Evolutionary conservation across 2,329 filamentous ascomycete genomes (phyloP).

Genomic region (Aureobasidium sp.): DNA sequence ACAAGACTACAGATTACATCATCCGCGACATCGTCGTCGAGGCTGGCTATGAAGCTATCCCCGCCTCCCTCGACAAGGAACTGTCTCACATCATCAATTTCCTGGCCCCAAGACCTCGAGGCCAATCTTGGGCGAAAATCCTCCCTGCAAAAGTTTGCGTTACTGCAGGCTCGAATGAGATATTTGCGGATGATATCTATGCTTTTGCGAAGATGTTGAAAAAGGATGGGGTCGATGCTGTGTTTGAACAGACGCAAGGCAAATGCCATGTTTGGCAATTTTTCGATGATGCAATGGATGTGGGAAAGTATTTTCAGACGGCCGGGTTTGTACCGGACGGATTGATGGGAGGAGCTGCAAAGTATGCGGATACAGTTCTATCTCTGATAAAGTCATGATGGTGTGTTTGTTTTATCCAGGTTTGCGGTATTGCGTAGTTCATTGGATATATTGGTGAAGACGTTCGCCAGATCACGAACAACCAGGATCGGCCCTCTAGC

Average conservation of each 20-base stretch:
- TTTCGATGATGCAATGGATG: background rate
- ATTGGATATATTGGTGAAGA: no score
- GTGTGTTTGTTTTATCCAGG: no score
- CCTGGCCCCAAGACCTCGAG: background rate
- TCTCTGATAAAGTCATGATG: no score
- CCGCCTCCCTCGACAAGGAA: background rate
- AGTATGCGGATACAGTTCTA: no score
- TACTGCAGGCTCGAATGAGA: conserved; percentile 8
- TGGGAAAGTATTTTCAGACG: background rate
- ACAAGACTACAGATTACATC: conserved; percentile 16
- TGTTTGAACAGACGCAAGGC: conserved; percentile 6
- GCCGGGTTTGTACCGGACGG: background rate
- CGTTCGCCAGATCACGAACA: no score
- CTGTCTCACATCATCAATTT: background rate
- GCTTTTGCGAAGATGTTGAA: conserved; percentile 1
- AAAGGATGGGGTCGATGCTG: conserved; percentile 12
- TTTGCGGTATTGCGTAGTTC: no score
- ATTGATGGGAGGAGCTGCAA: background rate
- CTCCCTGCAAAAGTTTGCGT: conserved; percentile 15
- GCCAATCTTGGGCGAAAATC: background rate
- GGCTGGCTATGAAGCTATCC: background rate
- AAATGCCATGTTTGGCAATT: conserved; percentile 6
- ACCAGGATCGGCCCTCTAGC: no score
- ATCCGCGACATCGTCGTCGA: background rate
- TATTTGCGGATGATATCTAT: conserved; percentile 13